These are phyloP conservation scores for Acer yangbiense DNA, from an alignment of 345 rosid species.

Conservation along the genomic window DNA sequence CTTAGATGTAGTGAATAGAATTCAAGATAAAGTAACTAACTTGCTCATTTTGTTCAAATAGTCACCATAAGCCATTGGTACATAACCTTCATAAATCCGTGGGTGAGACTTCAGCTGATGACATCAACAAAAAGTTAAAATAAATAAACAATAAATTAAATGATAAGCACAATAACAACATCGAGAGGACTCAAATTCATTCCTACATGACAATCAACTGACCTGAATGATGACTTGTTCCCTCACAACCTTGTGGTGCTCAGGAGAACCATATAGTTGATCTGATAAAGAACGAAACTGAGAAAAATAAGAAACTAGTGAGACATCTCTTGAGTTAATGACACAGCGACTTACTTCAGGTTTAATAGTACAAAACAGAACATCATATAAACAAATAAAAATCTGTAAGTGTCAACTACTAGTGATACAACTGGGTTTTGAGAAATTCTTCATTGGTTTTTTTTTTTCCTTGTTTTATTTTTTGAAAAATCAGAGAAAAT, in stretches of 20 bases:
- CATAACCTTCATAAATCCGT: conserved; percentile 50
- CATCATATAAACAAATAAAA: neutral
- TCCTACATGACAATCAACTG: conserved; percentile 4
- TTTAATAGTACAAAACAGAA: neutral
- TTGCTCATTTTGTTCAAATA: conserved; percentile 65
- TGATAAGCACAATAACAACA: neutral
- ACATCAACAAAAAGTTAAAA: conserved; percentile 13
- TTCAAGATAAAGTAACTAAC: conserved; percentile 27
- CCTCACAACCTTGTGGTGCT: conserved; percentile 73
- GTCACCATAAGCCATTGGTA: conserved; percentile 57
- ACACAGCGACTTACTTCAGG: neutral
- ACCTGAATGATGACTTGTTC: conserved; percentile 76
- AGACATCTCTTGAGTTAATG: conserved; percentile 7
- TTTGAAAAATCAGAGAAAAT: too few species aligned
- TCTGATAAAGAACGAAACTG: conserved; percentile 92
- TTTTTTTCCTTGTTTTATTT: too few species aligned
- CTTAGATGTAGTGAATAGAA: neutral
- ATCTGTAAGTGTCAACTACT: neutral
- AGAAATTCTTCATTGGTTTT: neutral
- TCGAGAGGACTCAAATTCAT: neutral
- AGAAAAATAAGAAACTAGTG: conserved; percentile 23
- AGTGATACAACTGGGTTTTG: neutral
- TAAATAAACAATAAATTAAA: neutral
- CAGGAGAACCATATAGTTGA: conserved; percentile 82
- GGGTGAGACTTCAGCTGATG: conserved; percentile 51